These are phyloP conservation scores for Oryza brachyantha DNA, from an alignment of 176 grass and related monocot genomes.

Conservation along the genomic window DNA sequence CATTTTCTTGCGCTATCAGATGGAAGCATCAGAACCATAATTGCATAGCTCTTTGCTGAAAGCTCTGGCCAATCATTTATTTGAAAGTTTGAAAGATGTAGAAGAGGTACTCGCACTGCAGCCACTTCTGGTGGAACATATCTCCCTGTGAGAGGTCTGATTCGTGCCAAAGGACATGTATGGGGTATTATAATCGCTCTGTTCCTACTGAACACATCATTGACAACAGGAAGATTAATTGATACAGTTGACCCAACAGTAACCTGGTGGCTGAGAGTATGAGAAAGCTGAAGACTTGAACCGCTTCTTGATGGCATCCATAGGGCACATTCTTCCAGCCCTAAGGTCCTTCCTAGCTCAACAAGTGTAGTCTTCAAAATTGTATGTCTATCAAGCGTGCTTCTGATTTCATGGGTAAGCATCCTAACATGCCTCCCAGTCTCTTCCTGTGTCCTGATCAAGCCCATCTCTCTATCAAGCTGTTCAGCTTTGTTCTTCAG, in stretches of 20 bases:
- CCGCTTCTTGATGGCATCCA: slow-evolving; percentile 72
- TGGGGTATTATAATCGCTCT: slow-evolving; percentile 70
- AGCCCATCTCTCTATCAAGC: slow-evolving; percentile 73
- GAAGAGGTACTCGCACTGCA: slow-evolving; percentile 72
- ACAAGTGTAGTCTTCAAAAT: slow-evolving; percentile 80
- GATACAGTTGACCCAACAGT: slow-evolving; percentile 49
- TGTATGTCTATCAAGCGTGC: slow-evolving; percentile 64
- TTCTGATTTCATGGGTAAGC: slow-evolving; percentile 84
- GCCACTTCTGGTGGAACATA: slow-evolving; percentile 84
- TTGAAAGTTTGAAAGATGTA: slow-evolving; percentile 91
- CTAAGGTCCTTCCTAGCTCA: slow-evolving; percentile 60
- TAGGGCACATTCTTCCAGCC: slow-evolving; percentile 62
- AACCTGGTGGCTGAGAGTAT: slow-evolving; percentile 62
- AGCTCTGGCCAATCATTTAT: slow-evolving; percentile 78
- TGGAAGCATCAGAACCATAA: slow-evolving; percentile 92
- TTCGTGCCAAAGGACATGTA: slow-evolving; percentile 57
- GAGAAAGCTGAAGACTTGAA: slow-evolving; percentile 68
- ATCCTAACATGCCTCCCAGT: slow-evolving; percentile 65
- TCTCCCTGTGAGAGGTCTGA: slow-evolving; percentile 42
- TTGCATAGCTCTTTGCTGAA: slow-evolving; percentile 75
- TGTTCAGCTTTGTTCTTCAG: slow-evolving; percentile 72
- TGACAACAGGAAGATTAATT: slow-evolving; percentile 71
- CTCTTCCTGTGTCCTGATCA: slow-evolving; percentile 67
- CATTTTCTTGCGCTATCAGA: slow-evolving; percentile 81
- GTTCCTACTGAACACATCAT: slow-evolving; percentile 69